Evolutionary conservation across 768 basidiomycete species (phyloP).

Genomic region (Rhodotorula graminis): DNA sequence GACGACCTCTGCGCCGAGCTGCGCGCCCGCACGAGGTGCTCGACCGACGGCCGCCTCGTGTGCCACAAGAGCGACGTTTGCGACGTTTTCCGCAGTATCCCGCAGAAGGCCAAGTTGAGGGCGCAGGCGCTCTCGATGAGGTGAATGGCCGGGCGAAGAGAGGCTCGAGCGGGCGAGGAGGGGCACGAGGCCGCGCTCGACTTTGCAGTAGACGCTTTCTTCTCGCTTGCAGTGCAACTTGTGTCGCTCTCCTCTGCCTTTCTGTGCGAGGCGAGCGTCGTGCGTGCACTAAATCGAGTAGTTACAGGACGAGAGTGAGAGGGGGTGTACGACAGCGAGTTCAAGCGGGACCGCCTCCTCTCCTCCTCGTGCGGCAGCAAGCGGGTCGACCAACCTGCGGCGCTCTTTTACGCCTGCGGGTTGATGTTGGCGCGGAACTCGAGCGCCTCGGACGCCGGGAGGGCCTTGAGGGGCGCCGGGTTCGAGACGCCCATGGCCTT

Average conservation of each 20-base stretch:
- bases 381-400: background rate
- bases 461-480: constrained; percentile 24
- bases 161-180: too few relatives aligned
- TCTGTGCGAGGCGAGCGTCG: too few relatives aligned
- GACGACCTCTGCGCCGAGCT: constrained; percentile 37
- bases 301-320: too few relatives aligned
- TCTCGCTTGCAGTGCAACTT: too few relatives aligned
- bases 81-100: constrained; percentile 30
- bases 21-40: constrained; percentile 32
- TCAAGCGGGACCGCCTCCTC: too few relatives aligned
- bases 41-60: constrained; percentile 34
- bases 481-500: constrained; percentile 57
- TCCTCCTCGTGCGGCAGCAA: background rate
- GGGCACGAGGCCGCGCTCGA: background rate
- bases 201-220: background rate
- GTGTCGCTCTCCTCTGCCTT: too few relatives aligned
- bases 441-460: constrained; percentile 22
- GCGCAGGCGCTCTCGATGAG: constrained; percentile 3
- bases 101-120: constrained; percentile 19
- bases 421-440: constrained; percentile 32
- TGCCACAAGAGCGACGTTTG: constrained; percentile 33
- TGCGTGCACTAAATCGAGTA: too few relatives aligned
- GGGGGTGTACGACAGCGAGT: too few relatives aligned
- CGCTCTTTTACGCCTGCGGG: background rate
- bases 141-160: background rate